Percentiles rank a stretch among this genome's conserved stretches.
These are phyloP conservation scores for Botrytis galanthina DNA, from an alignment of 2,329 filamentous ascomycete genomes.

Conservation along the genomic window DNA sequence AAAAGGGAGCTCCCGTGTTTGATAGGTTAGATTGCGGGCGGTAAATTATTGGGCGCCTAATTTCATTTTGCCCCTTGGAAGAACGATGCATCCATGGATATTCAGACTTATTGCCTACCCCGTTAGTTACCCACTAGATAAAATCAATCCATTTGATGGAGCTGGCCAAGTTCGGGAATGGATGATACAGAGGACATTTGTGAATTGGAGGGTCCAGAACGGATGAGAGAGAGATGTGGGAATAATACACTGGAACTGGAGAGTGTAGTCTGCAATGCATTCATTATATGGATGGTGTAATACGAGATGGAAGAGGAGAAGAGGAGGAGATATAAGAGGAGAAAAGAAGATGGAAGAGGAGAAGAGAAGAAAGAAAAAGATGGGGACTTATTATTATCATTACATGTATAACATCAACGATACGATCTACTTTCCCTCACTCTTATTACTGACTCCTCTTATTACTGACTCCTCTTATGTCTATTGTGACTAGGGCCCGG, in stretches of 20 bases:
- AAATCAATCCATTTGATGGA: background rate
- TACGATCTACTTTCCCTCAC: background rate
- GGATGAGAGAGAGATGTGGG: background rate
- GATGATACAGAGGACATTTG: background rate
- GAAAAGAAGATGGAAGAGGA: background rate
- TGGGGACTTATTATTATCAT: background rate
- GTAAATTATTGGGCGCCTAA: conserved; percentile 20
- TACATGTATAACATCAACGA: background rate
- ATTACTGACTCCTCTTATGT: background rate
- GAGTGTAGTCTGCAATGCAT: background rate
- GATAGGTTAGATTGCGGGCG: conserved; percentile 16
- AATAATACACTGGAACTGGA: too few relatives aligned
- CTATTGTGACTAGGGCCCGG: background rate
- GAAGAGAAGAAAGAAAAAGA: background rate
- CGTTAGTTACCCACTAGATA: background rate
- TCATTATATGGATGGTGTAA: background rate
- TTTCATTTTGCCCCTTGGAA: conserved; percentile 8
- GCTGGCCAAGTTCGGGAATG: background rate
- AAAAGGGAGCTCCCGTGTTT: conserved; percentile 2
- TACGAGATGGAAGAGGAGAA: background rate
- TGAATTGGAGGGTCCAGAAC: background rate
- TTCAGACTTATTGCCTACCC: too few relatives aligned
- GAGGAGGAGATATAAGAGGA: background rate
- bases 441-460: background rate
- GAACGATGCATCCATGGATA: too few relatives aligned